Percentiles rank a stretch among this genome's conserved stretches.
phyloP scores from a whole-genome alignment of 129 eudicot species.

The Ambrosia artemisiifolia region DNA sequence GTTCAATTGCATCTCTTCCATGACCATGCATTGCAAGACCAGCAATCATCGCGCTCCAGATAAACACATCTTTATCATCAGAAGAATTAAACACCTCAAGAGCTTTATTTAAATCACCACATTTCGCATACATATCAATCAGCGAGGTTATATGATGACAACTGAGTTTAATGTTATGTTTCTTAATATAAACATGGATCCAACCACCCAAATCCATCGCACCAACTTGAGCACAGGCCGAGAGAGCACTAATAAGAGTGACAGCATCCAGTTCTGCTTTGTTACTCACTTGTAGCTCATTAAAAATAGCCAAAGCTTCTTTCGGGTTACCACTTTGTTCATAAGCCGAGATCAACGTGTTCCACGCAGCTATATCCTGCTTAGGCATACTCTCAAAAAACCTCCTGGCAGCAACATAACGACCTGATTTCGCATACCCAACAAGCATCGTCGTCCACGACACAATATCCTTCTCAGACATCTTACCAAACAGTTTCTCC shows the following conservation, averaged over 20 bases:
- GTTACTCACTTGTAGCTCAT: conserved; percentile 48
- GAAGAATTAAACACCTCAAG: conserved; percentile 58
- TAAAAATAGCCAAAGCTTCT: conserved; percentile 65
- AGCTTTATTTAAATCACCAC: conserved; percentile 70
- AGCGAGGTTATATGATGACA: conserved; percentile 49
- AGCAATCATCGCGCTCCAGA: conserved; percentile 80
- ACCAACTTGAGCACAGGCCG: conserved; percentile 76
- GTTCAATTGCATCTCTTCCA: conserved; percentile 57
- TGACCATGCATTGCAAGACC: conserved; percentile 82
- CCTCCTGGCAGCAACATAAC: conserved; percentile 45
- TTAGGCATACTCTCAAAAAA: conserved; percentile 49
- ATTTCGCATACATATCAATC: conserved; percentile 77
- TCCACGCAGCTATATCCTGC: conserved; percentile 74
- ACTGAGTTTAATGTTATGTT: conserved; percentile 38
- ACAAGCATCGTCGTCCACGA: conserved; percentile 74
- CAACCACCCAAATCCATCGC: conserved; percentile 59
- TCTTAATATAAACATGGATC: conserved; percentile 68
- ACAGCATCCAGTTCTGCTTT: conserved; percentile 50
- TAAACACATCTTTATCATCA: conserved; percentile 48
- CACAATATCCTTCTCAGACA: conserved; percentile 54
- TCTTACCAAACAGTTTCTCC: conserved; percentile 44
- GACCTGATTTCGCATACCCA: conserved; percentile 59
- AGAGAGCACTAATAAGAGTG: conserved; percentile 52
- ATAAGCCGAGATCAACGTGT: conserved; percentile 68
- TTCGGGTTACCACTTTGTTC: conserved; percentile 62